These are phyloP conservation scores for Pelagomonas calceolata DNA, from an alignment of 108 stramenopile genomes.

Conservation along the genomic window DNA sequence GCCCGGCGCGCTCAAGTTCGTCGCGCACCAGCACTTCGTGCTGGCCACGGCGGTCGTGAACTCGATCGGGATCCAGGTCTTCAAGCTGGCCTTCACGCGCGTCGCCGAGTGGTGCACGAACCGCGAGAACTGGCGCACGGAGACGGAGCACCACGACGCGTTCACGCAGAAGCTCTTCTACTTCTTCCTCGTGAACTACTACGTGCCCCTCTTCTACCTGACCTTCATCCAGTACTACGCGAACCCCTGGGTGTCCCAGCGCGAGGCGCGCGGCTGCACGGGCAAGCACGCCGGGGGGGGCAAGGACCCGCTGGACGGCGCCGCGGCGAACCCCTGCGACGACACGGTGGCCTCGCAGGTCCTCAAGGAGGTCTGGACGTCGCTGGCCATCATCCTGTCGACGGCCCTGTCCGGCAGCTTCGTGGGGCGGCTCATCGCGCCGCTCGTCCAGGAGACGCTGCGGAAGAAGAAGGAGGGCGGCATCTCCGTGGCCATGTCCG, in stretches of 20 bases:
- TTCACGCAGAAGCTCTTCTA: conserved; percentile 45
- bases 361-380: conserved; percentile 1
- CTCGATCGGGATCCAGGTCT: conserved; percentile 20
- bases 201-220: conserved; percentile 42
- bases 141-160: conserved; percentile 34
- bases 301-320: too few species aligned
- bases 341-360: not conserved
- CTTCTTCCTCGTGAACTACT: conserved; percentile 48
- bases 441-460: conserved; percentile 5
- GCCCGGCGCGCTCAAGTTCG: not conserved
- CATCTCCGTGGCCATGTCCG: conserved; percentile 4
- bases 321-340: too few species aligned
- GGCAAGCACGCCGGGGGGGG: too few species aligned
- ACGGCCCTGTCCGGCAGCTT: conserved; percentile 30
- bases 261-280: not conserved
- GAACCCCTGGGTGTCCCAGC: not conserved
- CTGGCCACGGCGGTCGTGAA: conserved; percentile 5
- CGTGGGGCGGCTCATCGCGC: conserved; percentile 12
- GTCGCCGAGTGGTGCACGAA: conserved; percentile 5
- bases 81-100: conserved; percentile 2
- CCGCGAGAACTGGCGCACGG: conserved; percentile 45
- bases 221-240: conserved; percentile 34
- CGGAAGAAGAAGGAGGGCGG: conserved; percentile 10
- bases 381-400: conserved; percentile 32
- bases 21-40: not conserved